Base-by-base conservation (phyloP, 768 basidiomycete genomes). In the Boletus pseudopeckii region DNA sequence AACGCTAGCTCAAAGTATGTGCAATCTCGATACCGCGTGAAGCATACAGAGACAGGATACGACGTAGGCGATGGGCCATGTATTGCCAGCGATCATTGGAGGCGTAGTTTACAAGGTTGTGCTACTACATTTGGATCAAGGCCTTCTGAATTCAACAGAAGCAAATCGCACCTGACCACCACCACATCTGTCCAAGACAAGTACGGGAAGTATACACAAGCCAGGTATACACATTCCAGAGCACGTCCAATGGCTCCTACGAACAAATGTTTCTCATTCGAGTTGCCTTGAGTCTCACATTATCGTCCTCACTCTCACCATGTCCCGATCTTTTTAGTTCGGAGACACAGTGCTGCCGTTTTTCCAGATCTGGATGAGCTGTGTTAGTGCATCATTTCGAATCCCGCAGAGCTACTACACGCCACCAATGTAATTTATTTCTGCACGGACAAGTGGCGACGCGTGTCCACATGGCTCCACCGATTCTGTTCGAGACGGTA, bases 401-500 rank as follows among this genome's bases (percentile, higher is more conserved):
- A 32, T 8, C 26, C 13, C n/a, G n/a, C n/a, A n/a, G 4, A 4
- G 9, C 22, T 22, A 3, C 22, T 3, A 22, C 22, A 33, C 33
- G 22, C 8, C 2, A 2, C 30, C 5, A 22, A 18, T 7, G 18
- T 9, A 37, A 11, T 2, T 5, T 7, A 22, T 24, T 6, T 14
- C 20, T 7, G 3, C 20, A 8, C 32, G 22, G 10, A 38, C 1
- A 22, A 50, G 9, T 3, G 17, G 24, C 5, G 30, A 28, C 89
- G 57, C 86, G 83, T 5, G 90, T 88, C 88, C 92, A 97, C 94
- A 97, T 96, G 1, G 92, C 92, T 3, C 91, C 94, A 7, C 93
- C 93, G 24, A 96, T 81, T 7, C 91, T 79, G 66, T 96, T 95
- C 0, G 91, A 93, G 17, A 96, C 76, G 2, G 85, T 85, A 66